Base-by-base conservation (phyloP, 345 rosid species). In the Mercurialis annua region DNA sequence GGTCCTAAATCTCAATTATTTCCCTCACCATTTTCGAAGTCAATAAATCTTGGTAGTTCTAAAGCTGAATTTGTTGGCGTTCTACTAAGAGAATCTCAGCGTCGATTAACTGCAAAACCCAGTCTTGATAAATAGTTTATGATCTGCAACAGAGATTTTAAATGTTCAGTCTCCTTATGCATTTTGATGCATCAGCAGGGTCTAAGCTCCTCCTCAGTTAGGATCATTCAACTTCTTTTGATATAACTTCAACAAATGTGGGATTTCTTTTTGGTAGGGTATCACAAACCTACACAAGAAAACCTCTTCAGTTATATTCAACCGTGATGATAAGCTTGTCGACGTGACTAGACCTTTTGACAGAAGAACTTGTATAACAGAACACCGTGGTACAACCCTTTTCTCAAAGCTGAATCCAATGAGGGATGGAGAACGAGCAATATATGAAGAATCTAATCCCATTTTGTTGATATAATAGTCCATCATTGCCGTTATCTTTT, bases 401-500 rank as follows among this genome's bases (percentile, higher is more conserved):
- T 59, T 69, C 44, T 65, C 60, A 24, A 65, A 21, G 65, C 74
- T 50, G 11, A 43, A 17, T 7, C 5, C 2, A 5, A 74, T 7
- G 18, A 59, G 23, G 17, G 0, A 3, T 0, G 71, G 67, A 14
- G 1, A 1, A 23, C 30, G 21, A 33, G 26, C 62, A 17, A 74
- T 43, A 42, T 11, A 9, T 0, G 70, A 68, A 58, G 69, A 12
- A 11, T 64, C 69, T 38, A 33, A 21, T 16, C 23, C 73, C 60
- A 74, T 62, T 38, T 47, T 31, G 17, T 68, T 67, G 10, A 74
- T 69, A 36, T 66, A 56, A 29, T 48, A 65, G 10, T 77, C 75
- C 78, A 73, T 73, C 18, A 36, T 23, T 16, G 43, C 58, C 62
- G 20, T 33, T 34, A 75, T 65, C 71, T 65, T 69, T 34, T 58